Conservation (phyloP, 129 eudicot species). For the Rutidosis leptorrhynchoides region DNA sequence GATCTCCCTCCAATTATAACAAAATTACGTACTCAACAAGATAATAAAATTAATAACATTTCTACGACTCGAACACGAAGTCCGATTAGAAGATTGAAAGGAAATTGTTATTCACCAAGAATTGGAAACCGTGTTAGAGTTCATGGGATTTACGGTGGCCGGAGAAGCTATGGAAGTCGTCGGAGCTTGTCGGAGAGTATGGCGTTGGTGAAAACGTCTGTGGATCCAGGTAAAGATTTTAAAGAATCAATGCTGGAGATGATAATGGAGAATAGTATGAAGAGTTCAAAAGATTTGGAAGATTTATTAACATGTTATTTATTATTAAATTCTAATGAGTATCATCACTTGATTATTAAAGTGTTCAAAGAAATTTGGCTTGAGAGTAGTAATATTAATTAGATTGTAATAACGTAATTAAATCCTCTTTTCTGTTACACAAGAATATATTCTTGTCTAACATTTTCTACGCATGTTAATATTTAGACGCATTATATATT, state of each 20-base stretch:
- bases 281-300: conserved; percentile 62
- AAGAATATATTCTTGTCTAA: no score
- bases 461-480: conserved; percentile 4
- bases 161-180: conserved; percentile 36
- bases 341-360: conserved; percentile 62
- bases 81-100: conserved; percentile 32
- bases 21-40: conserved; percentile 28
- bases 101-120: conserved; percentile 45
- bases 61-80: conserved; percentile 18
- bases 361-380: conserved; percentile 86
- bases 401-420: conserved; percentile 19
- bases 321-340: conserved; percentile 61
- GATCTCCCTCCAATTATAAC: conserved; percentile 57
- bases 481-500: no score
- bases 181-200: conserved; percentile 48
- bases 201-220: conserved; percentile 57
- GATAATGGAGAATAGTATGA: conserved; percentile 60
- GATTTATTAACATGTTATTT: conserved; percentile 80
- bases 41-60: conserved; percentile 2
- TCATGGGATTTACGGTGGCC: conserved; percentile 38
- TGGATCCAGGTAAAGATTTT: conserved; percentile 57
- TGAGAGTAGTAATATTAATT: conserved; percentile 35
- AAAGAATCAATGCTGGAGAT: conserved; percentile 87
- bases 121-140: conserved; percentile 36
- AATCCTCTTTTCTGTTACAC: not conserved